A percentile compares a stretch with the other conserved stretches of the same genome.
Conservation (phyloP, 2,329 filamentous ascomycete genomes). For the Diplodia mutila region DNA sequence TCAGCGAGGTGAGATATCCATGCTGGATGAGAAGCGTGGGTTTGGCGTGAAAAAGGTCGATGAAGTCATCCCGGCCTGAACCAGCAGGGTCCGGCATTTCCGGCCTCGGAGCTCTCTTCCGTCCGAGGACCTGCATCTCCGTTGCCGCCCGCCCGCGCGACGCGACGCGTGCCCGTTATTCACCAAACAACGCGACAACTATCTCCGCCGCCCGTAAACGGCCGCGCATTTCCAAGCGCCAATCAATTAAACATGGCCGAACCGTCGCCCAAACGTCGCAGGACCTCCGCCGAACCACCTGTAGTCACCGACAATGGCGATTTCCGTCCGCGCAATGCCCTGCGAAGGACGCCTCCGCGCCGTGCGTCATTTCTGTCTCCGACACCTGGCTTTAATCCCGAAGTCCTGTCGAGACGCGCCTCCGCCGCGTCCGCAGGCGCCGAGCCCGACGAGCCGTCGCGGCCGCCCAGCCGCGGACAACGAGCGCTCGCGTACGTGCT, state of each 20-base stretch:
- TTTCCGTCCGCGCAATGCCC: conserved; percentile 26
- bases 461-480: conserved; percentile 30
- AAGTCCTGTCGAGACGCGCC: conserved; percentile 28
- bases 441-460: conserved; percentile 28
- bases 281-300: conserved; percentile 31
- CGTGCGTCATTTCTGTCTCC: conserved; percentile 45
- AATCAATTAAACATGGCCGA: not conserved
- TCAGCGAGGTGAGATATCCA: not conserved
- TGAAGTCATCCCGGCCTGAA: conserved; percentile 21
- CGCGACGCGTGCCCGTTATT: conserved; percentile 9
- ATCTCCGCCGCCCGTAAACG: not conserved
- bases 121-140: not conserved
- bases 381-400: conserved; percentile 46
- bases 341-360: conserved; percentile 37
- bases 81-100: not conserved
- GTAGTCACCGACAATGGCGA: conserved; percentile 21
- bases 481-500: conserved; percentile 32
- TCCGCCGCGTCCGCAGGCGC: conserved; percentile 28
- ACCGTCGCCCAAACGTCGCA: conserved; percentile 39
- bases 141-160: not conserved
- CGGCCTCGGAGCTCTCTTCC: conserved; percentile 6
- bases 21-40: not conserved
- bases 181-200: not conserved
- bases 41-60: conserved; percentile 23
- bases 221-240: not conserved